Percentiles rank a stretch among this genome's conserved stretches.
These are phyloP conservation scores for Apiospora hydei DNA, from an alignment of 2,329 filamentous ascomycete species.

Conservation along the genomic window DNA sequence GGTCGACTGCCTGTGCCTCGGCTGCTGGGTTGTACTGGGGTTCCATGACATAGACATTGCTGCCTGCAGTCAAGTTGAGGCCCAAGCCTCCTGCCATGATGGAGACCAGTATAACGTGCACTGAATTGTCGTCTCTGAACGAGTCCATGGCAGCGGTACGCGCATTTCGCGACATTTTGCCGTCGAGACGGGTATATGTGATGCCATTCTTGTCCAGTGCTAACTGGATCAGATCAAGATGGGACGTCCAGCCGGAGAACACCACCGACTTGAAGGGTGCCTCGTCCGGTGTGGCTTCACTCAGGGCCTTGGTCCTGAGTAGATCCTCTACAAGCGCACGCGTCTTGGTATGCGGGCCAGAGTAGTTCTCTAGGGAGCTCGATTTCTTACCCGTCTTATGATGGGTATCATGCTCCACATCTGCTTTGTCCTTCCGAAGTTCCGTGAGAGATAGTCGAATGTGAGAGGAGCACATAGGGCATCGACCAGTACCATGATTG, in stretches of 20 bases:
- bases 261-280: slow-evolving; percentile 90
- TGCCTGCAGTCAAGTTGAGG: slow-evolving; percentile 87
- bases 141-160: slow-evolving; percentile 78
- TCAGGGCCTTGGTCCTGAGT: slow-evolving; percentile 68
- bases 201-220: slow-evolving; percentile 75
- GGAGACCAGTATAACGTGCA: slow-evolving; percentile 87
- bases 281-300: slow-evolving; percentile 65
- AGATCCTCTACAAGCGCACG: slow-evolving; percentile 81
- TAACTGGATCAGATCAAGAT: slow-evolving; percentile 89
- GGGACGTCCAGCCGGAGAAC: slow-evolving; percentile 95
- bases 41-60: slow-evolving; percentile 95
- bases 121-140: slow-evolving; percentile 75
- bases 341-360: slow-evolving; percentile 92
- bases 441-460: slow-evolving; percentile 71
- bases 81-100: slow-evolving; percentile 92
- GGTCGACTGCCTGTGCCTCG: slow-evolving; percentile 92
- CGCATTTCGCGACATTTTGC: slow-evolving; percentile 79
- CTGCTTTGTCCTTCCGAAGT: slow-evolving; percentile 69
- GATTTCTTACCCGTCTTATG: slow-evolving; percentile 47
- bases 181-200: slow-evolving; percentile 82
- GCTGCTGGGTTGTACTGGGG: slow-evolving; percentile 97
- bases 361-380: slow-evolving; percentile 72
- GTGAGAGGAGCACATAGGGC: slow-evolving; percentile 71
- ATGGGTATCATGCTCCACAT: slow-evolving; percentile 63
- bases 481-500: slow-evolving; percentile 58